These are phyloP conservation scores for Leccinum disarticulatum DNA, from an alignment of 768 basidiomycete genomes.

Conservation along the genomic window DNA sequence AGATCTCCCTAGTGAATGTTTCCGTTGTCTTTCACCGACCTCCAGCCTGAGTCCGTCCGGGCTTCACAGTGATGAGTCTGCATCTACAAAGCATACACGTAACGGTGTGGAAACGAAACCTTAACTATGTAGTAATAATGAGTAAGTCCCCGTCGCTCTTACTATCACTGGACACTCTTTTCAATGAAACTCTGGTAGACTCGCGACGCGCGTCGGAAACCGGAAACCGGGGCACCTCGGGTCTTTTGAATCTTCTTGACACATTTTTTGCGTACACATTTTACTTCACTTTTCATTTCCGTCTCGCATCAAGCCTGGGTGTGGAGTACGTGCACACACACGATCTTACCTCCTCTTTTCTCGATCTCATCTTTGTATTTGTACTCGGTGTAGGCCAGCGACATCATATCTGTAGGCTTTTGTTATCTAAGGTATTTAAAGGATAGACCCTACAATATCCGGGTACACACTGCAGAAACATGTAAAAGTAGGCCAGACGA, in stretches of 20 bases:
- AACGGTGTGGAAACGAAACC: constrained; percentile 28
- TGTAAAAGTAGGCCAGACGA: background rate
- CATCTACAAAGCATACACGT: constrained; percentile 21
- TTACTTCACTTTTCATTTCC: constrained; percentile 13
- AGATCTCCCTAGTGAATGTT: constrained; percentile 1
- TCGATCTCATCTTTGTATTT: constrained; percentile 7
- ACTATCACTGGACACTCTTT: background rate
- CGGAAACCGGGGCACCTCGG: background rate
- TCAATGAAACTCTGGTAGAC: background rate
- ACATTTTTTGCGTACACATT: background rate
- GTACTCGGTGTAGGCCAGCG: background rate
- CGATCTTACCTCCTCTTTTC: constrained; percentile 4
- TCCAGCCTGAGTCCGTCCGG: constrained; percentile 7
- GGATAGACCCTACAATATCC: no score
- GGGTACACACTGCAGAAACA: no score
- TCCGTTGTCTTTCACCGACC: background rate
- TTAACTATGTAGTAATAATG: constrained; percentile 1
- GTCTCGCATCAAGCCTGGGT: constrained; percentile 23
- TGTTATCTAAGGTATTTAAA: background rate
- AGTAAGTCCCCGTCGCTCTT: constrained; percentile 9
- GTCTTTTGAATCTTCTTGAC: constrained; percentile 8
- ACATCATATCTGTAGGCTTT: background rate
- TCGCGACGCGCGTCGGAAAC: background rate
- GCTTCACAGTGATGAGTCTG: constrained; percentile 16
- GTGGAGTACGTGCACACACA: constrained; percentile 34